A percentile compares a stretch with the other conserved stretches of the same genome.
These are phyloP conservation scores for Magnaporthiopsis rhizophila DNA, from an alignment of 2,329 filamentous ascomycete species.

Conservation along the genomic window DNA sequence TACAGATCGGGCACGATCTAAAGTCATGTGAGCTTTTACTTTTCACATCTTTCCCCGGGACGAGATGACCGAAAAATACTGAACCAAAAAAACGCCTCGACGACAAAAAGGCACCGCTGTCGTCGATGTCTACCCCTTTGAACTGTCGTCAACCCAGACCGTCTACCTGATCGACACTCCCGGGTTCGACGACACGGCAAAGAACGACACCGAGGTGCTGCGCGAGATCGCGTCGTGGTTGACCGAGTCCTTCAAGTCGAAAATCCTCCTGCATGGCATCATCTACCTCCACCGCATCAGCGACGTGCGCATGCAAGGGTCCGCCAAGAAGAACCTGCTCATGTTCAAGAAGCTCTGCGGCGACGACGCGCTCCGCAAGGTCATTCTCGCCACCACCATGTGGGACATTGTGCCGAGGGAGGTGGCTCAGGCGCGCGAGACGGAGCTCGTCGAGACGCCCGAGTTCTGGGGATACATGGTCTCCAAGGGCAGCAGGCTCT, in stretches of 20 bases:
- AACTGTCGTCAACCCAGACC: neutral
- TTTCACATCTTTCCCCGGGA: neutral
- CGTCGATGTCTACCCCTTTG: neutral
- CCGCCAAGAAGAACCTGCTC: conserved; percentile 29
- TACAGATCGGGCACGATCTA: conserved; percentile 1
- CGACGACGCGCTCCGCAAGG: conserved; percentile 27
- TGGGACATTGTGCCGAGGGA: conserved; percentile 17
- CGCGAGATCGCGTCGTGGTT: conserved; percentile 30
- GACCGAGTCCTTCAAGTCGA: conserved; percentile 21
- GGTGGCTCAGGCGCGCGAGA: neutral
- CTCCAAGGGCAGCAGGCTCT: neutral
- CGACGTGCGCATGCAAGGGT: conserved; percentile 30
- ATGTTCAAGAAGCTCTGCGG: conserved; percentile 38
- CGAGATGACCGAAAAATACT: neutral
- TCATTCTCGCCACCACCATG: conserved; percentile 33
- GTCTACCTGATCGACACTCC: conserved; percentile 34
- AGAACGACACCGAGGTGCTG: conserved; percentile 35
- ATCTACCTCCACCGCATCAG: conserved; percentile 38
- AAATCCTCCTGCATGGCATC: conserved; percentile 23
- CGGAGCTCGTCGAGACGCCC: neutral
- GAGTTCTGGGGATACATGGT: conserved; percentile 4
- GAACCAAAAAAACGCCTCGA: neutral
- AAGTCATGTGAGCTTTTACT: neutral
- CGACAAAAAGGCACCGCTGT: neutral
- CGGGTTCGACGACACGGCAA: conserved; percentile 33